Percentiles rank a stretch among this genome's conserved stretches.
Evolutionary conservation across 176 grass and related monocot species (phyloP).

Genomic region (Avena insularis): DNA sequence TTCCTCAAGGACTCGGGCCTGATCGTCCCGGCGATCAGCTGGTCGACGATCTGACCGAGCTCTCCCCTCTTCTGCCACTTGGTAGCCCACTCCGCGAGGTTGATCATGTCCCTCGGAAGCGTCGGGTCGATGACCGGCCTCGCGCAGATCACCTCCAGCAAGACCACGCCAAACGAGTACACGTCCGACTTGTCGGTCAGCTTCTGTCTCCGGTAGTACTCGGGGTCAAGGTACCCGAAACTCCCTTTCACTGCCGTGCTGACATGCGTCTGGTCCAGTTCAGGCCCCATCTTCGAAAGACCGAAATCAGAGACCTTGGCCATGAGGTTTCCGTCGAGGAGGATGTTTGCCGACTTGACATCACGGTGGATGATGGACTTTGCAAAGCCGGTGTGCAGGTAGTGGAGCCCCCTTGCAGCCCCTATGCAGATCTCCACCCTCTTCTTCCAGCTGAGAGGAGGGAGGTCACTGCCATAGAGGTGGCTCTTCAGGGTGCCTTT

Average conservation of each 20-base stretch:
- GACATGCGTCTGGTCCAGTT: conserved; percentile 89
- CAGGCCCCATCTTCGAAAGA: conserved; percentile 90
- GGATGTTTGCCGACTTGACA: conserved; percentile 96
- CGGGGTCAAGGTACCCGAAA: conserved; percentile 91
- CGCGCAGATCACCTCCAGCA: conserved; percentile 88
- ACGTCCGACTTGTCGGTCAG: conserved; percentile 96
- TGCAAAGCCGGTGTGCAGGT: conserved; percentile 93
- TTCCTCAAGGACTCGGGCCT: conserved; percentile 73
- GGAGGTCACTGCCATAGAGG: conserved; percentile 71
- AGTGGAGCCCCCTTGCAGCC: conserved; percentile 92
- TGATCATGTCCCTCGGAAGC: conserved; percentile 86
- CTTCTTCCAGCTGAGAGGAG: conserved; percentile 79
- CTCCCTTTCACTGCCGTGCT: conserved; percentile 96
- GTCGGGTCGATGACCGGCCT: conserved; percentile 82
- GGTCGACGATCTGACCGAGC: conserved; percentile 73
- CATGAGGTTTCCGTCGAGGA: conserved; percentile 85
- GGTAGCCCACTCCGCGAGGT: conserved; percentile 87
- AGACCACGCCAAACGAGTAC: conserved; percentile 92
- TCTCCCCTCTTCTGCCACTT: conserved; percentile 90
- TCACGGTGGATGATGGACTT: conserved; percentile 93
- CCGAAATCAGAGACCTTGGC: conserved; percentile 98
- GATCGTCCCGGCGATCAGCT: conserved; percentile 64
- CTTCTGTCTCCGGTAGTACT: conserved; percentile 94
- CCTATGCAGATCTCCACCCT: conserved; percentile 96
- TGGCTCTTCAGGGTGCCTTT: conserved; percentile 91